Base-by-base conservation (phyloP, 495 filamentous ascomycete species). In the Daldinia vernicosa region DNA sequence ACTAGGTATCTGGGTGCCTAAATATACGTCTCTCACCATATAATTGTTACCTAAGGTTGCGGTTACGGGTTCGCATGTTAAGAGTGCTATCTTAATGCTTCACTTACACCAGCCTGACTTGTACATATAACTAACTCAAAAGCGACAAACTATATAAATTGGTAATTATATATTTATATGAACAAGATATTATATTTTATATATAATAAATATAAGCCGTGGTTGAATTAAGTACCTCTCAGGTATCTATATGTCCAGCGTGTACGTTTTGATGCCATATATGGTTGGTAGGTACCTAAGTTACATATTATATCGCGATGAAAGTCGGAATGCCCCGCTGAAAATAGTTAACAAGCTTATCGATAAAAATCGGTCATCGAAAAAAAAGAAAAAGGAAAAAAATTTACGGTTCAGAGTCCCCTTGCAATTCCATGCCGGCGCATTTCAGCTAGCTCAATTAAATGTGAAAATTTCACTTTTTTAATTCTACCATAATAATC, bases 341-440 rank as follows among this genome's bases (percentile, higher is more conserved):
- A 33, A 22, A 54, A 28, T n/a, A 22, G n/a, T 9, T 47, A 19
- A 30, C 19, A 14, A 60, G 37, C 5, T 47, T 56, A 71, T 71
- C 68, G 68, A 71, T 71, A 66, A 71, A 7, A 54, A 12, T 22
- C 45, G 9, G 8, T 4, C 3, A 12, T 19, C n/a, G 28, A n/a
- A 37, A 39, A 22, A 33, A 14, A 15, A 32, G 15, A 19, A 7
- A 14, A n/a, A 32, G 28, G 12, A 22, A 66, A 70, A 70, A 66
- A 71, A 71, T 71, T 71, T 71, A 66, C 12, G 56, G 35, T 58
- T 52, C 19, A 47, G 33, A 43, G 33, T 19, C 11, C n/a, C n/a
- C 37, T 24, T 22, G 32, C 22, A 47, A 47, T 47, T 8, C 19
- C 26, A 63, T 32, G 54, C 60, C 56, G 62, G 54, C 26, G 39